phyloP scores from a whole-genome alignment of 192 early-diverging fungal genomes.

The Coemansia sp. region DNA sequence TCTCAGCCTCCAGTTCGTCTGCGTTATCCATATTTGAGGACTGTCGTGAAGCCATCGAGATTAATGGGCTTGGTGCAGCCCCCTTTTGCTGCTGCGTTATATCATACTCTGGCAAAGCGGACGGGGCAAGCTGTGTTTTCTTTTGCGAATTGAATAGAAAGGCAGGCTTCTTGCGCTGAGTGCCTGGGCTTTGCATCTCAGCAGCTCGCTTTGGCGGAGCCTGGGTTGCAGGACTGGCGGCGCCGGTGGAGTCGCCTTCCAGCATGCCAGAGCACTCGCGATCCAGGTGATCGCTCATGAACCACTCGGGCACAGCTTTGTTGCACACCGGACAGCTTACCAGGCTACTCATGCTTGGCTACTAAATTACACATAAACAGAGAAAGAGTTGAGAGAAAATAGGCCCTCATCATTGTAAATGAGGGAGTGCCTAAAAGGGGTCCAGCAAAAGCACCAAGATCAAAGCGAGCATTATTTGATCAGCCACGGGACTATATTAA shows the following conservation, averaged over 20 bases:
- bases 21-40: not conserved
- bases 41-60: not conserved
- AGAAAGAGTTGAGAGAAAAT: not conserved
- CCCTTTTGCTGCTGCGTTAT: not conserved
- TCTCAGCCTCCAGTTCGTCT: constrained; percentile 7
- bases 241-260: not conserved
- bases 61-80: not conserved
- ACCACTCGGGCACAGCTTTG: constrained; percentile 47
- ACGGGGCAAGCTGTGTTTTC: not conserved
- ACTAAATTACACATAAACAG: not conserved
- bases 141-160: not conserved
- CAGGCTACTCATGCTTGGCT: constrained; percentile 17
- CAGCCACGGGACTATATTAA: not conserved
- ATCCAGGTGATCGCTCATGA: constrained; percentile 50
- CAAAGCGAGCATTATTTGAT: not conserved
- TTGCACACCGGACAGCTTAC: constrained; percentile 42
- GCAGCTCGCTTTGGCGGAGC: constrained; percentile 6
- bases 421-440: too few species aligned
- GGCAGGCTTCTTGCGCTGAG: constrained; percentile 6
- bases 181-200: constrained; percentile 3
- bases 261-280: constrained; percentile 31
- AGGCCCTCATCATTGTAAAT: too few species aligned
- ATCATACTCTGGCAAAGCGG: not conserved
- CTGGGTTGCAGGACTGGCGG: not conserved
- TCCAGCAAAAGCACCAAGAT: not conserved